Conservation (phyloP, 495 filamentous ascomycete genomes). For the Aspergillus biplanus region DNA sequence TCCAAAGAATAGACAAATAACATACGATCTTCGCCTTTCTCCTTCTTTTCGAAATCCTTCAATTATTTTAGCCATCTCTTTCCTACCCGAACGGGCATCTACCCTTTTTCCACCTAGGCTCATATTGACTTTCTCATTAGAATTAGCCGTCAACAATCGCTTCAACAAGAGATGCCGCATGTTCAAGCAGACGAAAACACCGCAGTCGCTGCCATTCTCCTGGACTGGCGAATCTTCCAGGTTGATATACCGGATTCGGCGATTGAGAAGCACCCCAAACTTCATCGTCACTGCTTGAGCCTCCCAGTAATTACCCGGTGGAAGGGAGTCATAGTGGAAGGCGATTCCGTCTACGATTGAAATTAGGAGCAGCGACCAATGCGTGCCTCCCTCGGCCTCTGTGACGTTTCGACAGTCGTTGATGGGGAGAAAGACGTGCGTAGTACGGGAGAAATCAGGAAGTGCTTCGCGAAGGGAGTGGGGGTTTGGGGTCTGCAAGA, state of each 20-base stretch:
- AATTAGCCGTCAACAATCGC: conserved; percentile 74
- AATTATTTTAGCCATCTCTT: conserved; percentile 87
- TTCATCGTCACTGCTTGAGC: conserved; percentile 67
- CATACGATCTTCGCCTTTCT: conserved; percentile 76
- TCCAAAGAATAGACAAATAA: conserved; percentile 21
- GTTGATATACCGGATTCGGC: conserved; percentile 69
- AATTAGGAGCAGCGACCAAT: conserved; percentile 95
- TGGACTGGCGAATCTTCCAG: conserved; percentile 88
- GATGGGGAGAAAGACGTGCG: conserved; percentile 95
- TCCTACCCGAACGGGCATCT: conserved; percentile 74
- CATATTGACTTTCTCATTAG: conserved; percentile 87
- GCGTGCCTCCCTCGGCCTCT: conserved; percentile 82
- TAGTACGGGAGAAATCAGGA: conserved; percentile 72
- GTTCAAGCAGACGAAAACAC: conserved; percentile 91
- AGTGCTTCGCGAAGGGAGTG: conserved; percentile 61
- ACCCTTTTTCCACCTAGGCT: conserved; percentile 79
- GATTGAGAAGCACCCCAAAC: conserved; percentile 65
- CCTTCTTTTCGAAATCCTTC: conserved; percentile 82
- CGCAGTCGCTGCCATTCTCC: conserved; percentile 90
- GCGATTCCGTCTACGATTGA: conserved; percentile 85
- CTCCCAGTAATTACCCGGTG: conserved; percentile 72
- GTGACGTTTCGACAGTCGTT: conserved; percentile 82
- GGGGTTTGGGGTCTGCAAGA: conserved; percentile 81
- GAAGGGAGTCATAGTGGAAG: conserved; percentile 96
- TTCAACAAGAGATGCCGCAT: conserved; percentile 90